These are phyloP conservation scores for Immersiporthe knoxdaviesiana DNA, from an alignment of 2,329 filamentous ascomycete species.

Conservation along the genomic window DNA sequence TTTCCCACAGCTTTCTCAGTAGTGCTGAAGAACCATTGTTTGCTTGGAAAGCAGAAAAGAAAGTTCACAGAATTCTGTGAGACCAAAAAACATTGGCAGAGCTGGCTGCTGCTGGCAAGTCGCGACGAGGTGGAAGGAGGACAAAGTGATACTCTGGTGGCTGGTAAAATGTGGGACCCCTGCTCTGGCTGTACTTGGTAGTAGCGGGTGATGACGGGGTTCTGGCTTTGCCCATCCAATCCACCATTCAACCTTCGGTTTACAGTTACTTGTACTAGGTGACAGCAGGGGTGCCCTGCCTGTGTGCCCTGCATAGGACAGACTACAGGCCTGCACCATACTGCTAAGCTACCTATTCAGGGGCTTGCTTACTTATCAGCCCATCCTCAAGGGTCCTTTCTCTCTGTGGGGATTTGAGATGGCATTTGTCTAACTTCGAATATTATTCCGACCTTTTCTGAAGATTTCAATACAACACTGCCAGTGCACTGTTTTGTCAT, in stretches of 20 bases:
- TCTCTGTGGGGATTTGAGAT: too few species aligned
- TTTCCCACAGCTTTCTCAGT: neutral
- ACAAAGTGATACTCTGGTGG: constrained; percentile 13
- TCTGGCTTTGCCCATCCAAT: neutral
- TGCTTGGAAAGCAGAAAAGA: neutral
- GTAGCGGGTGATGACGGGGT: neutral
- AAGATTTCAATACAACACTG: too few species aligned
- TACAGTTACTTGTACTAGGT: neutral
- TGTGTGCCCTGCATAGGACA: too few species aligned
- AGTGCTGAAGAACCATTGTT: neutral
- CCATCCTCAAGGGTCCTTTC: neutral
- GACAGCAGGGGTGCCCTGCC: neutral
- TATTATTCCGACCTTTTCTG: too few species aligned
- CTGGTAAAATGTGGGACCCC: constrained; percentile 14
- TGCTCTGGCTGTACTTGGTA: neutral
- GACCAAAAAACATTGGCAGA: neutral
- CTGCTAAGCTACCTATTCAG: too few species aligned
- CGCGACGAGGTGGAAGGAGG: constrained; percentile 2
- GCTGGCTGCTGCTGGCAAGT: constrained; percentile 7
- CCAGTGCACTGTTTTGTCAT: neutral
- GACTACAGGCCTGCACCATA: neutral
- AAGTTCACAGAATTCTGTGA: neutral
- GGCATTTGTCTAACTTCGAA: too few species aligned
- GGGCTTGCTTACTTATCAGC: neutral
- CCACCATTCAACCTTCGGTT: too few species aligned